Conservation (phyloP, 345 rosid species). For the Acer negundo region DNA sequence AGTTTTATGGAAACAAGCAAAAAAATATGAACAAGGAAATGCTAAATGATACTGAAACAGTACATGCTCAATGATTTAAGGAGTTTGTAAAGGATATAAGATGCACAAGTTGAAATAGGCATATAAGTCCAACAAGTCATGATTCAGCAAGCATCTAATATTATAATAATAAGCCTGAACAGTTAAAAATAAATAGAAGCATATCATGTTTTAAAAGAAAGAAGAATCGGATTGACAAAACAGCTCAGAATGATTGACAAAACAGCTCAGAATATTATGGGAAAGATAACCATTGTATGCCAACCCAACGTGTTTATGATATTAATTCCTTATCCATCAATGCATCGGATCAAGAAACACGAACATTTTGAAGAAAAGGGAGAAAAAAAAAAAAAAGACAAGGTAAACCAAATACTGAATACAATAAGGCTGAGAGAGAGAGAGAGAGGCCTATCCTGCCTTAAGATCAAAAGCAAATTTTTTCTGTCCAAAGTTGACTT, state of each 20-base stretch:
- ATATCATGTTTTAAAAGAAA: not conserved
- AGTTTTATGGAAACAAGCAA: too few relatives aligned
- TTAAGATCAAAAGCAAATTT: conserved; percentile 79
- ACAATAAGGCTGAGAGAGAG: not conserved
- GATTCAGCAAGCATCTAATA: not conserved
- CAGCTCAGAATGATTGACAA: not conserved
- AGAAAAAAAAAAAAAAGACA: not conserved
- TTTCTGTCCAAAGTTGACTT: conserved; percentile 85
- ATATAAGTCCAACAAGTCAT: too few relatives aligned
- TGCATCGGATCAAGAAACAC: not conserved
- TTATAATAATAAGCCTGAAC: not conserved
- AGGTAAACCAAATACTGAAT: not conserved
- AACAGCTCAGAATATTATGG: not conserved
- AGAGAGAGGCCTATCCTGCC: conserved; percentile 42
- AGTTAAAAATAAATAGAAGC: not conserved
- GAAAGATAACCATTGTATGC: not conserved
- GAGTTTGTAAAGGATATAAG: too few relatives aligned
- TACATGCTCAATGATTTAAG: too few relatives aligned
- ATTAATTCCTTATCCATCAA: not conserved
- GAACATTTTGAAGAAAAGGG: too few relatives aligned
- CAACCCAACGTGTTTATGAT: not conserved
- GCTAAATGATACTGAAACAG: too few relatives aligned
- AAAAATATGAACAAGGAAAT: too few relatives aligned
- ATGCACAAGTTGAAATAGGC: too few relatives aligned
- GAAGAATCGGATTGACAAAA: not conserved